Evolutionary conservation across 257 asterid genomes (phyloP), one percentile per base, ranked within the genome.

Genomic region (Cruciata laevipes): DNA sequence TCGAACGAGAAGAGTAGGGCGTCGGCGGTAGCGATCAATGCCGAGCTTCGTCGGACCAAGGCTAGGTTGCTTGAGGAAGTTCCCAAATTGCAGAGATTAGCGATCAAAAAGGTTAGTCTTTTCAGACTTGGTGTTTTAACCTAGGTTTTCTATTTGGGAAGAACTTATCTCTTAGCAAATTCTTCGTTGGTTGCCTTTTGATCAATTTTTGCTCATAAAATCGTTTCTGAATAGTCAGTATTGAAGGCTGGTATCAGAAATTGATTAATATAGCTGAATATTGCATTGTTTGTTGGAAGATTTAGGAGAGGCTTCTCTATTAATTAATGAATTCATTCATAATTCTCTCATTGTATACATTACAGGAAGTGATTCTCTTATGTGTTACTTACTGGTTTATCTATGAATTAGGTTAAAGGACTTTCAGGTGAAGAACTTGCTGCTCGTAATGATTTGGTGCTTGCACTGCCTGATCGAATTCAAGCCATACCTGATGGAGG

Each of bases 401-500:
- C 37, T 30, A 65, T 58, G 38, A 21, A 68, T 61, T 88, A 93
- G 98, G 89, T 93, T 63, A 89, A 90, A 81, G 97, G 98, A 31
- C 91, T 93, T 68, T 85, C 98, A 0, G 74, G 87, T 5, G 98
- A 93, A 77, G 96, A 93, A 69, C 84, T 86, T 82, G 74, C 97
- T 72, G 87, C 82, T 59, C 98, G 97, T 30, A 92, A 92, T 71
- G 98, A 92, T 77, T 73, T 93, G 75, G 97, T 82, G 51, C 98
- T 88, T 77, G 98, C 93, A 61, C 79, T 93, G 61, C 98, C 98
- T 33, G 97, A 78, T 68, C 83, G 95, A 83, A 93, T 93, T 80
- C 96, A 82, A 78, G 85, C 89, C 84, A 90, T 93, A 80, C 95
- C 95, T 7, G 98, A 93, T 88, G 98, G 98, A 63, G 81, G 91